Evolutionary conservation across 2,329 filamentous ascomycete species (phyloP).

Genomic region (Hypoxylon rubiginosum): DNA sequence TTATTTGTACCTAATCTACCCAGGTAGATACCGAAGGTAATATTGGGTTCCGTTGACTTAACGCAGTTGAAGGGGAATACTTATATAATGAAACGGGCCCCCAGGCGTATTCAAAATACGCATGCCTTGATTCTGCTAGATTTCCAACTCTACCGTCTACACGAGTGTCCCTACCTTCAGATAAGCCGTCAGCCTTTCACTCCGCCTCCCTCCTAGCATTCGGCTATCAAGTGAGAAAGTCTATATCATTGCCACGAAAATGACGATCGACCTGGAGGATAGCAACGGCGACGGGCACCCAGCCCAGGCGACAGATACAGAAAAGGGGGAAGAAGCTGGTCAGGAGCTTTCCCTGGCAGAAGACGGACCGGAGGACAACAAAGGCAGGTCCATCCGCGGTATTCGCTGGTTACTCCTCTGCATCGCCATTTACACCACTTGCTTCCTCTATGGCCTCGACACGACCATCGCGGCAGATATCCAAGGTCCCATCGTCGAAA

Average conservation of each 20-base stretch:
- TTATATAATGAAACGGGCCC: background rate
- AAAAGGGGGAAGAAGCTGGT: background rate
- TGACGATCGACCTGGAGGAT: background rate
- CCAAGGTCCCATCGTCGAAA: constrained; percentile 55
- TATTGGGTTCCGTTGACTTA: background rate
- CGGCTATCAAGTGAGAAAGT: background rate
- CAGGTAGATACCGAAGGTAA: background rate
- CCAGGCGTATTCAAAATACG: background rate
- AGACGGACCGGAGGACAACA: background rate
- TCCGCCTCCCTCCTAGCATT: background rate
- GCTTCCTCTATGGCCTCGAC: constrained; percentile 55
- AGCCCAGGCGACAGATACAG: background rate
- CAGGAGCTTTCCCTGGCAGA: background rate
- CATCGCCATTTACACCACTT: constrained; percentile 3
- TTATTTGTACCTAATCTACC: background rate
- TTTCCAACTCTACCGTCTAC: background rate
- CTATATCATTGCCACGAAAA: background rate
- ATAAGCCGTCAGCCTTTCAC: background rate
- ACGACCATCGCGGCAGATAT: constrained; percentile 63
- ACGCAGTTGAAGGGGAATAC: background rate
- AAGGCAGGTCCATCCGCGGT: constrained; percentile 43
- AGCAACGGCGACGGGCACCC: background rate
- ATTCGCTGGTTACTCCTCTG: constrained; percentile 54
- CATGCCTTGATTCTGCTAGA: background rate
- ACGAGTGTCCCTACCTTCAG: background rate